A percentile compares a stretch with the other conserved stretches of the same genome.
phyloP scores from a whole-genome alignment of 2,329 filamentous ascomycete genomes.

The Fusarium sp. region DNA sequence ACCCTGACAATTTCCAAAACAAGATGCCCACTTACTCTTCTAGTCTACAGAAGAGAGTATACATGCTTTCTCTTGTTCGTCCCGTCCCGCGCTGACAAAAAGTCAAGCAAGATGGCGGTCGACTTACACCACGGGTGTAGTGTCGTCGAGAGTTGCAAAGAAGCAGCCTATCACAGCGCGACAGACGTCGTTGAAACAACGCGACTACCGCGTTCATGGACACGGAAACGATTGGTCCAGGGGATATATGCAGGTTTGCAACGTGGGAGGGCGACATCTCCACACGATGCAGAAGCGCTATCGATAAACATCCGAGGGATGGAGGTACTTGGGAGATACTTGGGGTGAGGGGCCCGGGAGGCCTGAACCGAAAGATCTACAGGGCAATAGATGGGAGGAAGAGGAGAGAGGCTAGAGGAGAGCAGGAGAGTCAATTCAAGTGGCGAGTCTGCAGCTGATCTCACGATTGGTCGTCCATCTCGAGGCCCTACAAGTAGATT shows the following conservation, averaged over 20 bases:
- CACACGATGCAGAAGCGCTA: conserved; percentile 45
- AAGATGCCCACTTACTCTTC: not conserved
- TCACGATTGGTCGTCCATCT: conserved; percentile 41
- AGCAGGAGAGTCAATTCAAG: too few relatives aligned
- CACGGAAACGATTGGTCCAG: conserved; percentile 42
- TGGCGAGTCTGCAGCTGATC: conserved; percentile 28
- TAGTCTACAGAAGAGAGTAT: conserved; percentile 8
- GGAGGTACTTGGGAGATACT: conserved; percentile 28
- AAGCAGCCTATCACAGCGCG: conserved; percentile 38
- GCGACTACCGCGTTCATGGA: conserved; percentile 45
- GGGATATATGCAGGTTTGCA: conserved; percentile 39
- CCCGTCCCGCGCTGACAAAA: conserved; percentile 9
- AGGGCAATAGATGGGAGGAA: conserved; percentile 19
- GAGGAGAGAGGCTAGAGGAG: too few relatives aligned
- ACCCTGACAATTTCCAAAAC: conserved; percentile 24
- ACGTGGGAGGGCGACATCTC: conserved; percentile 30
- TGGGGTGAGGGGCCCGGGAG: conserved; percentile 21
- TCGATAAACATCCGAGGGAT: conserved; percentile 47
- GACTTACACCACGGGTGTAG: conserved; percentile 21
- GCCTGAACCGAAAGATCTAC: conserved; percentile 25
- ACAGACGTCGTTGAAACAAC: conserved; percentile 36
- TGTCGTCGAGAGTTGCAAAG: conserved; percentile 2
- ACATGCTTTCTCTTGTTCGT: conserved; percentile 3
- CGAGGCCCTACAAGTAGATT: conserved; percentile 39
- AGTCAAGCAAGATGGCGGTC: not conserved